A percentile compares a stretch with the other conserved stretches of the same genome.
These are phyloP conservation scores for Drechslerella dactyloides DNA, from an alignment of 2,329 filamentous ascomycete genomes.

Conservation along the genomic window DNA sequence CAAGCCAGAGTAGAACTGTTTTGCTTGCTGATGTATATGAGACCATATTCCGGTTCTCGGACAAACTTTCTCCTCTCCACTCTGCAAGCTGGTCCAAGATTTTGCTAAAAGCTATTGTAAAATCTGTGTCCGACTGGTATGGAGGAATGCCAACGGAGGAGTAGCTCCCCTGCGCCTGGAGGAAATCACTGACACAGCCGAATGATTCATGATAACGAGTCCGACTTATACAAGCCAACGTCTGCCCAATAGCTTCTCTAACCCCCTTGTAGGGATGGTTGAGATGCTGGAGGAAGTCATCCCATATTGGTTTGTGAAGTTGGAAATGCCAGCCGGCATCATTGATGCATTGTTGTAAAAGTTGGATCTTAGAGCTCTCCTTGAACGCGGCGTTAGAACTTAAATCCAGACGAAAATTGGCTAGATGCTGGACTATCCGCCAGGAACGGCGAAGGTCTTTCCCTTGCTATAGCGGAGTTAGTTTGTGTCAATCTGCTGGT, in stretches of 20 bases:
- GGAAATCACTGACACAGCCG: slow-evolving; percentile 74
- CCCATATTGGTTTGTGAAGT: slow-evolving; percentile 81
- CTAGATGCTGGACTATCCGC: slow-evolving; percentile 82
- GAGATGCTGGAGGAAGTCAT: slow-evolving; percentile 87
- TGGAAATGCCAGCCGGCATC: slow-evolving; percentile 97
- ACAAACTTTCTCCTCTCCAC: slow-evolving; percentile 83
- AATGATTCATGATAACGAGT: slow-evolving; percentile 95
- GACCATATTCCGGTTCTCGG: slow-evolving; percentile 90
- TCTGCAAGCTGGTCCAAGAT: slow-evolving; percentile 80
- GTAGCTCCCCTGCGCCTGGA: slow-evolving; percentile 76
- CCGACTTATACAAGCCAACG: slow-evolving; percentile 84
- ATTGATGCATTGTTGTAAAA: slow-evolving; percentile 84
- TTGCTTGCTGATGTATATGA: slow-evolving; percentile 96
- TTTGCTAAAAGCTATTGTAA: slow-evolving; percentile 72
- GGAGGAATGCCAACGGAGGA: slow-evolving; percentile 85
- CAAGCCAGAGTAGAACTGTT: slow-evolving; percentile 93
- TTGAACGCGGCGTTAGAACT: slow-evolving; percentile 96
- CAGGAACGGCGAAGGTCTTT: slow-evolving; percentile 87
- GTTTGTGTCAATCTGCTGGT: neutral
- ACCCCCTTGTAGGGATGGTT: slow-evolving; percentile 98
- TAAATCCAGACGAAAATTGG: slow-evolving; percentile 89
- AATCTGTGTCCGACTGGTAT: slow-evolving; percentile 78
- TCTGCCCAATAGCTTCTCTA: slow-evolving; percentile 89
- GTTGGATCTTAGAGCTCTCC: slow-evolving; percentile 92
- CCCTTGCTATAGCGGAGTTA: slow-evolving; percentile 66